Evolutionary conservation across 2,329 filamentous ascomycete genomes (phyloP).

Genomic region (Monilinia aucupariae): DNA sequence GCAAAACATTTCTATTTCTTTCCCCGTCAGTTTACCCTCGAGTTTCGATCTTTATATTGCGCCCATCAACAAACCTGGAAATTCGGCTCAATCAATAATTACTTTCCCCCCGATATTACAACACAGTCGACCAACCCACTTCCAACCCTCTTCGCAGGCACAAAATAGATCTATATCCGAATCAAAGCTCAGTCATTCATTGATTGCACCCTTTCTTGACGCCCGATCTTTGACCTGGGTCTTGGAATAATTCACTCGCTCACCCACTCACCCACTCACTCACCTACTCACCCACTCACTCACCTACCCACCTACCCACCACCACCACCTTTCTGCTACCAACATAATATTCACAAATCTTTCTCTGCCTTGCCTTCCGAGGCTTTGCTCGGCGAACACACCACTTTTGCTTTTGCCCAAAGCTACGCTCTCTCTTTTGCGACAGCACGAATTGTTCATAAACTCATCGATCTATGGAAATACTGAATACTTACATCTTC

Average conservation of each 20-base stretch:
- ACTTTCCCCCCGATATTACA: neutral
- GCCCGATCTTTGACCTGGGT: neutral
- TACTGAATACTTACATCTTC: constrained; percentile 28
- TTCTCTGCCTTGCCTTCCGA: constrained; percentile 5
- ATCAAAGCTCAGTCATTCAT: constrained; percentile 1
- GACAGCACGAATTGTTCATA: constrained; percentile 18
- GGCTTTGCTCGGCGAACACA: constrained; percentile 23
- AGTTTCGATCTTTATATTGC: constrained; percentile 9
- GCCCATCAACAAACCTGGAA: constrained; percentile 5
- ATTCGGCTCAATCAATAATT: neutral
- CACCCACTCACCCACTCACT: too few relatives aligned
- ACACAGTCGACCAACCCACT: neutral
- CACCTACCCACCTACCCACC: too few relatives aligned
- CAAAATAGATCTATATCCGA: neutral
- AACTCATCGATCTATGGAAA: constrained; percentile 21
- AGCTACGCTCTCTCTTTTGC: constrained; percentile 18
- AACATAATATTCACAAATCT: neutral
- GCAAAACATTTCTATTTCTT: neutral
- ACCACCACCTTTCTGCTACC: constrained; percentile 4
- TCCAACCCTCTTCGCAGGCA: neutral
- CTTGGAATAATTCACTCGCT: neutral
- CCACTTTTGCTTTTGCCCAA: constrained; percentile 6
- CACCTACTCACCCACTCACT: too few relatives aligned
- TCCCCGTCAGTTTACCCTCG: neutral
- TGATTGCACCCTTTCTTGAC: neutral